Base-by-base conservation (phyloP, 2,329 filamentous ascomycete species). In the Alternaria hordeiaustralica region DNA sequence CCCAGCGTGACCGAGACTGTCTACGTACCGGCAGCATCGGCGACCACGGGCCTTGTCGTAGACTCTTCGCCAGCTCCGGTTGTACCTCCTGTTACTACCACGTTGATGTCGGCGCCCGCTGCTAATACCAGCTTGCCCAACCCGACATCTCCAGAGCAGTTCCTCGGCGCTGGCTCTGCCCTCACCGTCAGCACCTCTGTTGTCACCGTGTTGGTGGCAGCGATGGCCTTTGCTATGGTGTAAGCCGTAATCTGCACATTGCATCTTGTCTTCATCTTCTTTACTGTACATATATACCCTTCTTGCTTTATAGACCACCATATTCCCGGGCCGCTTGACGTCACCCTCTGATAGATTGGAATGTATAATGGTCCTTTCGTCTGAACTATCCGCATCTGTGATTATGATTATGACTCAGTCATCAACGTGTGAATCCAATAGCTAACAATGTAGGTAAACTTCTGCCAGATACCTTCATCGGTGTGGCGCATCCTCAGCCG, bases 1-100 rank as follows among this genome's bases (percentile, higher is more conserved):
- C 69, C 73, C 18, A 72, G 62, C 56, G 63, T 67, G 12, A 77
- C 74, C 2, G 54, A 61, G 6, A 78, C 75, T 12, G 62, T 77
- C 20, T 76, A 74, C 28, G 70, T 76, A 6, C 67, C 70, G 55
- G 64, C 43, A 51, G 49, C 68, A n/a, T 54, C 57, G 28, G 46
- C 65, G 8, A 61, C 64, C 25, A 53, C 59, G 25, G 49, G 49
- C 2, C 49, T 53, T 4, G 15, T 53, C 5, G 49, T 53, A 20
- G 49, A 53, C 30, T 58, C 60, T 20, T 58, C 58, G 44, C 28
- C 62, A 13, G 49, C 64, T 9, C 61, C 67, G 12, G 51, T 56
- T 6, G 64, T 50, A 20, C 62, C 70, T 6, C 59, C 69, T 5
- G 57, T 65, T 28, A 60, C 66, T 25, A 70, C 70, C 20, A 60